Evolutionary conservation across 106 monocot species (phyloP).

Genomic region (Allium sativum): DNA sequence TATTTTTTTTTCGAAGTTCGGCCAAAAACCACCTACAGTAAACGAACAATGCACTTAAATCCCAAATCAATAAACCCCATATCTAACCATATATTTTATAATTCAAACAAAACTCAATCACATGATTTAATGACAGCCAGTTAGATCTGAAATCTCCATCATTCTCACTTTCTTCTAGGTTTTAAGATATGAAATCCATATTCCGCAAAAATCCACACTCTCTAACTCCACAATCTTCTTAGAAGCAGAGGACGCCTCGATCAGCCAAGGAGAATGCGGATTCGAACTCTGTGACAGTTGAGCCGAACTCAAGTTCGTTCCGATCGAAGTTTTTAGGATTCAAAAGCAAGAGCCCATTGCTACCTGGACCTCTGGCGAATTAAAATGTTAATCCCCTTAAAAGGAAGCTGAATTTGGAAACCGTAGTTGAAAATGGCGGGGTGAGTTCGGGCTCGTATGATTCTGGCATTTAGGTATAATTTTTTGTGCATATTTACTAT

Average conservation of each 20-base stretch:
- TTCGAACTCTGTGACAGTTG: constrained; percentile 27
- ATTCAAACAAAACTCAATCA: too few species aligned
- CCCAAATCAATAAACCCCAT: too few species aligned
- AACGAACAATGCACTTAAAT: too few species aligned
- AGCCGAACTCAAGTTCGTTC: too few species aligned
- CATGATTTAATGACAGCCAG: too few species aligned
- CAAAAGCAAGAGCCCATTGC: constrained; percentile 60
- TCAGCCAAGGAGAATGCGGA: constrained; percentile 83
- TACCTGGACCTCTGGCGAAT: constrained; percentile 58
- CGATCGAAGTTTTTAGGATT: constrained; percentile 10
- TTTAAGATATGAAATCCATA: constrained; percentile 38
- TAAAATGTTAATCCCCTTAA: too few species aligned
- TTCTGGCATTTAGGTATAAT: neutral
- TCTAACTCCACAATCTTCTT: constrained; percentile 27
- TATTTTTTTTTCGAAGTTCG: too few species aligned
- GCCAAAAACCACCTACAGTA: too few species aligned
- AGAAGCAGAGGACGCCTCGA: constrained; percentile 34
- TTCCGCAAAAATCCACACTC: constrained; percentile 23
- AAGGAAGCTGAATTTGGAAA: constrained; percentile 53
- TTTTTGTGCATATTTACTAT: too few species aligned
- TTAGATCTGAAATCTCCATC: too few species aligned
- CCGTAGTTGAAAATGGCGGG: constrained; percentile 12
- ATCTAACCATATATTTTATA: too few species aligned
- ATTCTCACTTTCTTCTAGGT: too few species aligned
- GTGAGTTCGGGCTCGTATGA: constrained; percentile 39